A percentile compares a stretch with the other conserved stretches of the same genome.
phyloP scores from a whole-genome alignment of 164 flowering plant species.

The Warburgia ugandensis region DNA sequence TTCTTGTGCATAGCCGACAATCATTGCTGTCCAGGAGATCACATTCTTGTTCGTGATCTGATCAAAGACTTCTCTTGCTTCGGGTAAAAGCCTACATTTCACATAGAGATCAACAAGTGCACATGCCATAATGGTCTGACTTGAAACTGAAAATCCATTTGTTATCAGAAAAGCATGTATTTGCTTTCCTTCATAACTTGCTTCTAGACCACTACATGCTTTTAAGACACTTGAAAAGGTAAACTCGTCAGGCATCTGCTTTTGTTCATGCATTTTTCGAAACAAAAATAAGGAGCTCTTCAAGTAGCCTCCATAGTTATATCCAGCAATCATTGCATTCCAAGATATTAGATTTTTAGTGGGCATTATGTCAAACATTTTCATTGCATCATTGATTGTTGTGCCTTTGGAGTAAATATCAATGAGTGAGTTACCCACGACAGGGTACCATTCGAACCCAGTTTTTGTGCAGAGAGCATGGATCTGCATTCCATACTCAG shows the following conservation, averaged over 20 bases:
- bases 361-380: constrained; percentile 38
- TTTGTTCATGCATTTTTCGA: constrained; percentile 36
- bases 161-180: constrained; percentile 49
- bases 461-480: constrained; percentile 46
- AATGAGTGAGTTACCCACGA: constrained; percentile 61
- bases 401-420: constrained; percentile 78
- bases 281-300: constrained; percentile 36
- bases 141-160: constrained; percentile 31
- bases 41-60: constrained; percentile 36
- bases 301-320: constrained; percentile 26
- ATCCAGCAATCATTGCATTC: constrained; percentile 64
- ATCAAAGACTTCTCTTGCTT: constrained; percentile 45
- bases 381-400: constrained; percentile 35
- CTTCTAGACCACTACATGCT: constrained; percentile 50
- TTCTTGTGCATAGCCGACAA: constrained; percentile 66
- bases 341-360: constrained; percentile 48
- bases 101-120: constrained; percentile 73
- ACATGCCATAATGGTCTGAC: constrained; percentile 33
- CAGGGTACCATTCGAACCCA: constrained; percentile 41
- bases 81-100: constrained; percentile 35
- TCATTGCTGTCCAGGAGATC: constrained; percentile 63
- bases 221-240: constrained; percentile 55
- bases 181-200: constrained; percentile 39
- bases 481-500: constrained; percentile 48
- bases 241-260: constrained; percentile 56